These are phyloP conservation scores for Papiliotrema fonsecae DNA, from an alignment of 1,284 basidiomycete species.

Conservation along the genomic window DNA sequence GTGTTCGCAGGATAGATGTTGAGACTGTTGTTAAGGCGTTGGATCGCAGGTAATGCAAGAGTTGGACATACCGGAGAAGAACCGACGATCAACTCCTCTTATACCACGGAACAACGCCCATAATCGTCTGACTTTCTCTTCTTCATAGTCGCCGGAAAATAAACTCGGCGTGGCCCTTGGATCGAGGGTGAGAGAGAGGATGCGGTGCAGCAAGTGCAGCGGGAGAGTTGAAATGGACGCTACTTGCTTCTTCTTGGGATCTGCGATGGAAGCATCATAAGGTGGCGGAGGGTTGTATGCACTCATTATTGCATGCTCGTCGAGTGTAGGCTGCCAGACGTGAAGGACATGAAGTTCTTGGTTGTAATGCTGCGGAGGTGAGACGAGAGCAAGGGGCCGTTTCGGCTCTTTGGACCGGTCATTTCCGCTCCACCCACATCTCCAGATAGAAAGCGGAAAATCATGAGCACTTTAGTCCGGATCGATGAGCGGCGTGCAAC, in stretches of 20 bases:
- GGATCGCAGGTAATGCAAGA: not conserved
- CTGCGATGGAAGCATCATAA: not conserved
- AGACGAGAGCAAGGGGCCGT: no score
- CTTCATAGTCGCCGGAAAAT: slow-evolving; percentile 26
- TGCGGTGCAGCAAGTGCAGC: slow-evolving; percentile 28
- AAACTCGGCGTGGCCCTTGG: slow-evolving; percentile 28
- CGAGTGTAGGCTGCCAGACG: no score
- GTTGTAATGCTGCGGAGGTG: no score
- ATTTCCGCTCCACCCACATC: no score
- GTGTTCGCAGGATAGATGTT: slow-evolving; percentile 21
- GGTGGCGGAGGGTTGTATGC: not conserved
- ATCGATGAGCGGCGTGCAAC: no score
- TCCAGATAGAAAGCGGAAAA: no score
- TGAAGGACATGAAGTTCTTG: no score
- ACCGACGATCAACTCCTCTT: slow-evolving; percentile 31
- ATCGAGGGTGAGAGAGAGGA: slow-evolving; percentile 32
- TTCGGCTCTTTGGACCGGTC: no score
- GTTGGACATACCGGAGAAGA: slow-evolving; percentile 32
- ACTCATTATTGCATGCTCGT: no score
- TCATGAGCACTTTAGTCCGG: no score
- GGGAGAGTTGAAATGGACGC: slow-evolving; percentile 23
- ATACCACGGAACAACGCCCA: slow-evolving; percentile 28
- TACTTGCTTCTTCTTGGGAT: not conserved
- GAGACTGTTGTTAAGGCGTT: slow-evolving; percentile 2
- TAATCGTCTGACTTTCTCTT: slow-evolving; percentile 29